phyloP scores from a whole-genome alignment of 2,329 filamentous ascomycete genomes.

The Orbilia blumenaviensis region DNA sequence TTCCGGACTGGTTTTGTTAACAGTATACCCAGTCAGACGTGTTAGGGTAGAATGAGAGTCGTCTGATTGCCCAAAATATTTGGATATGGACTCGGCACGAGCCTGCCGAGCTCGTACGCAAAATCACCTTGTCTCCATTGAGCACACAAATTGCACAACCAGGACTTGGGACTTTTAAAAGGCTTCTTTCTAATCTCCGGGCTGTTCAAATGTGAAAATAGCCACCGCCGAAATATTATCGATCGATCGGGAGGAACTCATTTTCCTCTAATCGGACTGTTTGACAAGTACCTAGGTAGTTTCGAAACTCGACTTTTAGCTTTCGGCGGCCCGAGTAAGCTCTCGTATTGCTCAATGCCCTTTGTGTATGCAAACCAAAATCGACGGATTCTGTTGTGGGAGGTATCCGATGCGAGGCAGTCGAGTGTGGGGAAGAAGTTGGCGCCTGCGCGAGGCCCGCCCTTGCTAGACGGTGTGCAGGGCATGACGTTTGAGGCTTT shows the following conservation, averaged over 20 bases:
- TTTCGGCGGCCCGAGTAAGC: background rate
- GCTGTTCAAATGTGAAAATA: too few species aligned
- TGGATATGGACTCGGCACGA: background rate
- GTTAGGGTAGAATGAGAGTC: background rate
- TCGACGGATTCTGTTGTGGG: background rate
- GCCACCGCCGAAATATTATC: too few species aligned
- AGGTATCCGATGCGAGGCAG: background rate
- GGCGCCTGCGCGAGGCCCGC: background rate
- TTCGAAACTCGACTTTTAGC: background rate
- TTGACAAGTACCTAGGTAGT: too few species aligned
- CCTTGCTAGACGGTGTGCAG: background rate
- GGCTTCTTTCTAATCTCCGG: too few species aligned
- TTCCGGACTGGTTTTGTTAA: background rate
- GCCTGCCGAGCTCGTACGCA: background rate
- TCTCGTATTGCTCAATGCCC: background rate
- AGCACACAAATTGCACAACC: background rate
- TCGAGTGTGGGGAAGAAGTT: background rate
- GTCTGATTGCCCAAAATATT: background rate
- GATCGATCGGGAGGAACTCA: too few species aligned
- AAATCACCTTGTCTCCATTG: background rate
- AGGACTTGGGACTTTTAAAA: background rate
- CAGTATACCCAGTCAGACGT: background rate
- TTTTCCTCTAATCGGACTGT: too few species aligned
- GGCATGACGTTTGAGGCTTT: background rate
- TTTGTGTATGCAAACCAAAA: background rate